phyloP scores from a whole-genome alignment of 2,329 filamentous ascomycete genomes.

The Beauveria brongniartii region DNA sequence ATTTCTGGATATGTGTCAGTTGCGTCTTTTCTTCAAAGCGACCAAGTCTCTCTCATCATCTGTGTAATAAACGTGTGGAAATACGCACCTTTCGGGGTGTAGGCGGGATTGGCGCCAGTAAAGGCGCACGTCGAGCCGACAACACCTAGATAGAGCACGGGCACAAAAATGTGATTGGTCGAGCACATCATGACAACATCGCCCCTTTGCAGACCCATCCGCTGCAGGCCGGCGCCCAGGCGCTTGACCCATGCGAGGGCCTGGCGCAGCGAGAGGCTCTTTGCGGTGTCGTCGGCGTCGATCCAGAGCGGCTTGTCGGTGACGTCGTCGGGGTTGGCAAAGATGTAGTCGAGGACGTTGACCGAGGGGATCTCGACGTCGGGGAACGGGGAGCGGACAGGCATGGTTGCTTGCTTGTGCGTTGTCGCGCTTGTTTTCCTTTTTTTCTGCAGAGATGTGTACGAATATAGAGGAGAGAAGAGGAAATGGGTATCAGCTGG shows the following conservation, averaged over 20 bases:
- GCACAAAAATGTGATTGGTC: slow-evolving; percentile 47
- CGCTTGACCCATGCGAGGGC: slow-evolving; percentile 43
- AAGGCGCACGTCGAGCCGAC: slow-evolving; percentile 45
- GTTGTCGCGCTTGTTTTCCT: neutral
- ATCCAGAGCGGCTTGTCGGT: slow-evolving; percentile 45
- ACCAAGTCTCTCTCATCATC: no score
- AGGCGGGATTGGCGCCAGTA: slow-evolving; percentile 45
- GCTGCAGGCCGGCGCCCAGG: slow-evolving; percentile 40
- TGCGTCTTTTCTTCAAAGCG: no score
- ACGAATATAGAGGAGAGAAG: neutral
- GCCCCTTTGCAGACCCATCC: slow-evolving; percentile 34
- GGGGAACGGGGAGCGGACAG: slow-evolving; percentile 34
- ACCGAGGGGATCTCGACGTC: slow-evolving; percentile 35
- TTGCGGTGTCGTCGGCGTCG: slow-evolving; percentile 36
- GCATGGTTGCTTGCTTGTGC: slow-evolving; percentile 22
- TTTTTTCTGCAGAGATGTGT: no score
- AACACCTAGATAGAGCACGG: slow-evolving; percentile 44
- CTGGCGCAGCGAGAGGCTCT: slow-evolving; percentile 38
- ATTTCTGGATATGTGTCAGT: slow-evolving; percentile 33
- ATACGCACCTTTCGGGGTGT: slow-evolving; percentile 36
- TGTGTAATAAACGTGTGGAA: neutral
- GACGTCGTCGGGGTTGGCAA: slow-evolving; percentile 21
- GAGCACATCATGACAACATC: slow-evolving; percentile 48
- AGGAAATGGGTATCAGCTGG: neutral
- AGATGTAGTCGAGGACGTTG: slow-evolving; percentile 33